A percentile compares a stretch with the other conserved stretches of the same genome.
Conservation (phyloP, 768 basidiomycete genomes). For the Hortiboletus flavorubellus region DNA sequence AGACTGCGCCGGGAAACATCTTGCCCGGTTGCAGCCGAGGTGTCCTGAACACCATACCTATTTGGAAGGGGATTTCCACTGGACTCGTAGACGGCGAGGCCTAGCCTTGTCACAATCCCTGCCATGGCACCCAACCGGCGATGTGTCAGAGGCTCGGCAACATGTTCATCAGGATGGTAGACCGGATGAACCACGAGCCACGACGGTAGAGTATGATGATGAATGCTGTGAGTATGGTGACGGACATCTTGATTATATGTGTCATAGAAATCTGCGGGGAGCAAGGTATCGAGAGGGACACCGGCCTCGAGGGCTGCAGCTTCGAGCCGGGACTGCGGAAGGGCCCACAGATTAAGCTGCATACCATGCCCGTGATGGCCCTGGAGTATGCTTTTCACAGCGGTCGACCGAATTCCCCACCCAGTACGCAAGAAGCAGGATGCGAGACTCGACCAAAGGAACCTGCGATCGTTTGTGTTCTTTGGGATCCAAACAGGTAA, state of each 20-base stretch:
- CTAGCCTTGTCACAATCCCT: constrained; percentile 49
- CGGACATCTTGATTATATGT: constrained; percentile 6
- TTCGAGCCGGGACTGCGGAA: constrained; percentile 53
- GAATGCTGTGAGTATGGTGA: not conserved
- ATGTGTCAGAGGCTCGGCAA: constrained; percentile 43
- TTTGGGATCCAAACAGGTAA: constrained; percentile 54
- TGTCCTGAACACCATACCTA: not conserved
- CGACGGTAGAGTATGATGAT: not conserved
- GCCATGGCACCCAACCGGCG: constrained; percentile 59
- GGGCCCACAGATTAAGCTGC: constrained; percentile 61
- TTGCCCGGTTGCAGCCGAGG: not conserved
- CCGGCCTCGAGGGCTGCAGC: constrained; percentile 68
- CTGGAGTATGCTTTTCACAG: constrained; percentile 1
- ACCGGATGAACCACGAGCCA: constrained; percentile 24
- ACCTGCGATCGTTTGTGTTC: constrained; percentile 5
- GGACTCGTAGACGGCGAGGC: constrained; percentile 39
- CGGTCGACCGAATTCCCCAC: constrained; percentile 10
- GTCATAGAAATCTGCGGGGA: constrained; percentile 39
- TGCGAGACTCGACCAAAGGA: constrained; percentile 9
- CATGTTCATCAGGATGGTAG: constrained; percentile 10
- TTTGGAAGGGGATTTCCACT: constrained; percentile 4
- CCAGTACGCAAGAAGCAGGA: constrained; percentile 3
- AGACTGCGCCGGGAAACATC: constrained; percentile 1
- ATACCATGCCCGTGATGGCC: constrained; percentile 39
- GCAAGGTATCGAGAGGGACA: constrained; percentile 49